These are phyloP conservation scores for Jaminaea rosea DNA, from an alignment of 1,284 basidiomycete species.

Conservation along the genomic window DNA sequence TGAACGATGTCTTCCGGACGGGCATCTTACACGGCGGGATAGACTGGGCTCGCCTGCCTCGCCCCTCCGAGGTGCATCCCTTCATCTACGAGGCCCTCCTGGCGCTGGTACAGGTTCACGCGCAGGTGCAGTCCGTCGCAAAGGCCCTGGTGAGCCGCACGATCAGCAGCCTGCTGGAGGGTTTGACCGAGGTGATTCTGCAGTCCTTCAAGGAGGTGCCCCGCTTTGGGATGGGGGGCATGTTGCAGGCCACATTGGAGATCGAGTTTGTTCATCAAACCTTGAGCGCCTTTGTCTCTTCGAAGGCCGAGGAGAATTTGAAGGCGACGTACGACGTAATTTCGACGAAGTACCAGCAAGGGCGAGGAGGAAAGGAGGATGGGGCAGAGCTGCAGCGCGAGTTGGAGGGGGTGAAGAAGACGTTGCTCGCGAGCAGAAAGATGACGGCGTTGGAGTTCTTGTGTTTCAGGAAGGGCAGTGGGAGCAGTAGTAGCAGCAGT, in stretches of 20 bases:
- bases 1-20: conserved; percentile 62
- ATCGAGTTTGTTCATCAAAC: conserved; percentile 99
- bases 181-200: conserved; percentile 70
- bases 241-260: conserved; percentile 93
- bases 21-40: conserved; percentile 72
- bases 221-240: conserved; percentile 92
- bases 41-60: conserved; percentile 83
- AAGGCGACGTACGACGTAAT: conserved; percentile 90
- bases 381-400: conserved; percentile 51
- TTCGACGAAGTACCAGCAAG: conserved; percentile 58
- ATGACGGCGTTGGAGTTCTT: conserved; percentile 90
- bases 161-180: conserved; percentile 72
- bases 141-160: conserved; percentile 68
- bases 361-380: conserved; percentile 51
- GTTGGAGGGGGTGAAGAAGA: conserved; percentile 82
- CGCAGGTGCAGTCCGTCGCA: conserved; percentile 73
- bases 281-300: conserved; percentile 73
- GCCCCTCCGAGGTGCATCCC: conserved; percentile 71
- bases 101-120: conserved; percentile 80
- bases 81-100: conserved; percentile 88
- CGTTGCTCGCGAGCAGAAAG: conserved; percentile 71
- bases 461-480: conserved; percentile 52
- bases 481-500: neutral
- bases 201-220: conserved; percentile 75
- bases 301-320: conserved; percentile 67